Conservation (phyloP, 1,284 basidiomycete species). For the Veloboletus limbatus region DNA sequence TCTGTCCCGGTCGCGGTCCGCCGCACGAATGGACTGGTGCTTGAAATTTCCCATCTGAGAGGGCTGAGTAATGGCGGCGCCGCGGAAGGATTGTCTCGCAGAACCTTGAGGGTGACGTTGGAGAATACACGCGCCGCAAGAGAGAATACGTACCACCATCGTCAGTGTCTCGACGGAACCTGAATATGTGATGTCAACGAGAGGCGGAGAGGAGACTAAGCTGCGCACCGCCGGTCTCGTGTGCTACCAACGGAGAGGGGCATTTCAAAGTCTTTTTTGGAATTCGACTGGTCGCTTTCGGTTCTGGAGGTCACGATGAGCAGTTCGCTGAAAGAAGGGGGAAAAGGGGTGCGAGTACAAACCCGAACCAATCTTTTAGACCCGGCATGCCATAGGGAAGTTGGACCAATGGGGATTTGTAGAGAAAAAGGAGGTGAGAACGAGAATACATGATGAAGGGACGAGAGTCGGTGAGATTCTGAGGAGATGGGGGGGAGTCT, state of each 20-base stretch:
- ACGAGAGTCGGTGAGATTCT: slow-evolving; percentile 24
- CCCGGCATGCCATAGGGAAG: slow-evolving; percentile 73
- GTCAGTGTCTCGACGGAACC: slow-evolving; percentile 72
- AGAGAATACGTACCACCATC: slow-evolving; percentile 54
- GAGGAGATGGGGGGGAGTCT: slow-evolving; percentile 7
- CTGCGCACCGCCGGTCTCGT: slow-evolving; percentile 68
- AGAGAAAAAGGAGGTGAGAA: slow-evolving; percentile 61
- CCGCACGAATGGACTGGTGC: slow-evolving; percentile 72
- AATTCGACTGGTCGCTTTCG: slow-evolving; percentile 57
- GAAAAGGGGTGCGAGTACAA: slow-evolving; percentile 31
- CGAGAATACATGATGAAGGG: slow-evolving; percentile 65
- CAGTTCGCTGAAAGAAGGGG: slow-evolving; percentile 8
- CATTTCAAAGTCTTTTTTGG: slow-evolving; percentile 66
- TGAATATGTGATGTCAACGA: slow-evolving; percentile 46
- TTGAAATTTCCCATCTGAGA: slow-evolving; percentile 90
- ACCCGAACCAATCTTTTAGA: slow-evolving; percentile 89
- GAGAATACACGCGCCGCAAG: slow-evolving; percentile 9
- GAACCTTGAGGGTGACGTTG: slow-evolving; percentile 41
- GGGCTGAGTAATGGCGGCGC: slow-evolving; percentile 64
- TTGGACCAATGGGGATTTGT: slow-evolving; percentile 74
- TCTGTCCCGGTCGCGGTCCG: slow-evolving; percentile 62
- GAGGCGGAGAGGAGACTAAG: slow-evolving; percentile 55
- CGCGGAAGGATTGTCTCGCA: slow-evolving; percentile 64
- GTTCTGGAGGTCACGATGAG: slow-evolving; percentile 38
- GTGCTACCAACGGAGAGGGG: slow-evolving; percentile 44